phyloP scores from a whole-genome alignment of 2,329 filamentous ascomycete species.

The Verticillium alfalfae region DNA sequence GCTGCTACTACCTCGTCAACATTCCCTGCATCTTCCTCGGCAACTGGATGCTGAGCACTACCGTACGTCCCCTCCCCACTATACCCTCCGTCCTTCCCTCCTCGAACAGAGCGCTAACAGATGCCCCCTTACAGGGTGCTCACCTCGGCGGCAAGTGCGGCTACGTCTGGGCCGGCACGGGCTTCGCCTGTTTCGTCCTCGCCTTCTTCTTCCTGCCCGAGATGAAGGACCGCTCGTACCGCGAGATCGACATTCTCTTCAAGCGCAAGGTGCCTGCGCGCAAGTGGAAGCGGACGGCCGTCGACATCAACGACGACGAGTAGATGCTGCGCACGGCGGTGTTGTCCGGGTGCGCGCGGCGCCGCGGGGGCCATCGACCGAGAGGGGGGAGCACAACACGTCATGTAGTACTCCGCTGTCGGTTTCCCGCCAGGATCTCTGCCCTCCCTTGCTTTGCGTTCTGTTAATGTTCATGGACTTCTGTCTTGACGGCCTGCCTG shows the following conservation, averaged over 20 bases:
- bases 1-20: constrained; percentile 56
- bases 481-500: too few species aligned
- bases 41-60: constrained; percentile 54
- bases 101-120: too few species aligned
- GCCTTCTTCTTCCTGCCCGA: constrained; percentile 46
- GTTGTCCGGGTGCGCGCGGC: too few species aligned
- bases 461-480: too few species aligned
- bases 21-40: constrained; percentile 62
- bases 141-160: constrained; percentile 50
- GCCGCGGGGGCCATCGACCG: too few species aligned
- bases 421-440: too few species aligned
- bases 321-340: constrained; percentile 26
- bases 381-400: too few species aligned
- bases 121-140: constrained; percentile 18
- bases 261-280: constrained; percentile 47
- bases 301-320: constrained; percentile 58
- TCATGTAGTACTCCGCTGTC: too few species aligned
- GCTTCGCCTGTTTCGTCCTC: constrained; percentile 44
- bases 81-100: too few species aligned
- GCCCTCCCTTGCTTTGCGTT: too few species aligned
- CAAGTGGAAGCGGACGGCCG: constrained; percentile 46
- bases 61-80: background rate
- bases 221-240: constrained; percentile 53
- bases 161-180: constrained; percentile 55
- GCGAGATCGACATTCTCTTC: constrained; percentile 59